A percentile compares a stretch with the other conserved stretches of the same genome.
Conservation (phyloP, 257 asterid species). For the Pogostemon cablin region DNA sequence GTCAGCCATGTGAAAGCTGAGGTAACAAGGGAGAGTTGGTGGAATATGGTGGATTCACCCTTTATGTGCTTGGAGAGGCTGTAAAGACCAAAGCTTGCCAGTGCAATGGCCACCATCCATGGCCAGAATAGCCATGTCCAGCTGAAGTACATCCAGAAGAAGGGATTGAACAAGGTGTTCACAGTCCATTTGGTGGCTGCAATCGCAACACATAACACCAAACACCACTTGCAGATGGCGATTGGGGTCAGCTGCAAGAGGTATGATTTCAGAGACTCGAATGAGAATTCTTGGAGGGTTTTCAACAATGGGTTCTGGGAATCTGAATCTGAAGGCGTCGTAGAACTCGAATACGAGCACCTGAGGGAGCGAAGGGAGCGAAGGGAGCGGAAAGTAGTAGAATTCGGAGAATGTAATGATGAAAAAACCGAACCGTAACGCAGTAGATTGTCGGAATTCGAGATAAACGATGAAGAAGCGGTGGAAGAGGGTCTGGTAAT, state of each 20-base stretch:
- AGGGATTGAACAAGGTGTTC: slow-evolving; percentile 59
- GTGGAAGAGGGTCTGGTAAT: slow-evolving; percentile 28
- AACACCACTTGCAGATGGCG: slow-evolving; percentile 66
- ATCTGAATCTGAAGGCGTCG: slow-evolving; percentile 35
- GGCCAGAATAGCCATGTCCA: slow-evolving; percentile 98
- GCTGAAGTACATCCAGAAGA: slow-evolving; percentile 94
- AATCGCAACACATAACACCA: slow-evolving; percentile 49
- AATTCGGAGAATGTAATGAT: slow-evolving; percentile 19
- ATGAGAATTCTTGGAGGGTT: slow-evolving; percentile 41
- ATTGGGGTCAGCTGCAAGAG: slow-evolving; percentile 62
- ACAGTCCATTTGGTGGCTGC: slow-evolving; percentile 67
- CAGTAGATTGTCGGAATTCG: neutral
- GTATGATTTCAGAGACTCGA: slow-evolving; percentile 50
- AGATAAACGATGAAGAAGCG: slow-evolving; percentile 16
- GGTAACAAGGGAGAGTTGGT: slow-evolving; percentile 75
- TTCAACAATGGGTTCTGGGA: slow-evolving; percentile 30
- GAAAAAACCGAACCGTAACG: slow-evolving; percentile 14
- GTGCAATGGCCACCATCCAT: slow-evolving; percentile 64
- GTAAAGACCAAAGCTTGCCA: slow-evolving; percentile 62
- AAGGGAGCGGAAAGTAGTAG: slow-evolving; percentile 31
- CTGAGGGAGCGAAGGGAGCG: slow-evolving; percentile 35
- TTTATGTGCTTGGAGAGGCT: slow-evolving; percentile 57
- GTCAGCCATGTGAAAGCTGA: slow-evolving; percentile 91
- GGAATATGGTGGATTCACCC: slow-evolving; percentile 58
- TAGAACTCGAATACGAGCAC: slow-evolving; percentile 46